These are phyloP conservation scores for Trametes meyenii DNA, from an alignment of 768 basidiomycete genomes.

Conservation along the genomic window DNA sequence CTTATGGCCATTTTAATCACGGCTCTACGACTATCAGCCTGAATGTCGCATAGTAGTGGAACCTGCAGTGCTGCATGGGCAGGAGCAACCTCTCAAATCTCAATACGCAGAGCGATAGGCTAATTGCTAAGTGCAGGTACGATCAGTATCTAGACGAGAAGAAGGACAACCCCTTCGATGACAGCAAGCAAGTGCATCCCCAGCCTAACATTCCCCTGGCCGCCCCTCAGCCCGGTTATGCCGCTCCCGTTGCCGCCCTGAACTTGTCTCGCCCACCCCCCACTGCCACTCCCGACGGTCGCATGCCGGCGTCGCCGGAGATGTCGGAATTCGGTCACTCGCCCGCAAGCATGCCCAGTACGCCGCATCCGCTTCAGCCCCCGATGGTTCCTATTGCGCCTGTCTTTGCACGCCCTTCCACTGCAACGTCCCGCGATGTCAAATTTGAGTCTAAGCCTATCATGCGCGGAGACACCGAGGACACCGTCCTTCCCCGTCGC, in stretches of 20 bases:
- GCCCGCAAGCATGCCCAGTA: slow-evolving; percentile 45
- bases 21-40: too few species aligned
- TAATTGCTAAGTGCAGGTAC: slow-evolving; percentile 46
- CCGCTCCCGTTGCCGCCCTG: slow-evolving; percentile 67
- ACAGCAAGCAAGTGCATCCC: slow-evolving; percentile 25
- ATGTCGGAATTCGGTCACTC: slow-evolving; percentile 32
- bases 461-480: slow-evolving; percentile 70
- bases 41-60: too few species aligned
- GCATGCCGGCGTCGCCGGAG: slow-evolving; percentile 35
- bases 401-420: slow-evolving; percentile 68
- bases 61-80: too few species aligned
- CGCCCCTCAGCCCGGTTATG: slow-evolving; percentile 74
- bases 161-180: slow-evolving; percentile 48
- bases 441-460: slow-evolving; percentile 57
- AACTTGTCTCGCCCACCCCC: slow-evolving; percentile 56
- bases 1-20: too few species aligned
- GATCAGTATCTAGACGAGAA: slow-evolving; percentile 60
- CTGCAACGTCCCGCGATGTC: slow-evolving; percentile 42
- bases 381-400: slow-evolving; percentile 81
- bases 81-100: too few species aligned
- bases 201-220: slow-evolving; percentile 50
- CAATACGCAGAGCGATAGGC: not conserved
- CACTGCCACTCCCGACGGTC: slow-evolving; percentile 41
- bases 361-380: slow-evolving; percentile 75
- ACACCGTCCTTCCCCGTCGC: slow-evolving; percentile 63